These are phyloP conservation scores for Coccinonectria pachysandricola DNA, from an alignment of 2,329 filamentous ascomycete species.

Conservation along the genomic window DNA sequence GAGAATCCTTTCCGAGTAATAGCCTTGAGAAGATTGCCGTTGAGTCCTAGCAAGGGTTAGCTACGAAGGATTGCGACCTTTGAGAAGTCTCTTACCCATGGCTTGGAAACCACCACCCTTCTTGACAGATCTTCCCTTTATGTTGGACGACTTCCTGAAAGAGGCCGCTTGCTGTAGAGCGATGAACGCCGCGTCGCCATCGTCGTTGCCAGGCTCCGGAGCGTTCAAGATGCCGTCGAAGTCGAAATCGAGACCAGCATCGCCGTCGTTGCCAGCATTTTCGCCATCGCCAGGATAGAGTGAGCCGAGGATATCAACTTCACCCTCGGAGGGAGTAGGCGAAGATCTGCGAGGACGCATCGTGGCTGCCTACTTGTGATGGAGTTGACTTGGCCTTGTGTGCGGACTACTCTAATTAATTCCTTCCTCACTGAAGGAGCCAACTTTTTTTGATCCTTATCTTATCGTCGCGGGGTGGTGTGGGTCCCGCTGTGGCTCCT, in stretches of 20 bases:
- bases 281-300: constrained; percentile 56
- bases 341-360: constrained; percentile 71
- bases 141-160: constrained; percentile 72
- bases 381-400: no score
- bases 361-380: constrained; percentile 10
- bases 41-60: constrained; percentile 48
- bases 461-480: constrained; percentile 28
- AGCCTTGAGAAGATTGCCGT: constrained; percentile 73
- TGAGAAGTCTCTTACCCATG: constrained; percentile 53
- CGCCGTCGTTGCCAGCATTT: constrained; percentile 28
- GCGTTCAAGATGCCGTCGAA: constrained; percentile 51
- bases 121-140: constrained; percentile 79
- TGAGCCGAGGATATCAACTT: constrained; percentile 78
- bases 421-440: constrained; percentile 4
- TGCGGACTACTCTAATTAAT: not conserved
- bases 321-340: constrained; percentile 76
- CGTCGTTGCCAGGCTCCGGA: constrained; percentile 36
- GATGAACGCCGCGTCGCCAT: constrained; percentile 82
- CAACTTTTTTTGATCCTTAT: constrained; percentile 28
- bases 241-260: constrained; percentile 40
- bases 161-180: constrained; percentile 76
- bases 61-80: constrained; percentile 1
- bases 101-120: constrained; percentile 95
- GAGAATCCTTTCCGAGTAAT: constrained; percentile 92
- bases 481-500: constrained; percentile 12